phyloP scores from a whole-genome alignment of 176 grass and related monocot genomes.

The Eleusine indica region DNA sequence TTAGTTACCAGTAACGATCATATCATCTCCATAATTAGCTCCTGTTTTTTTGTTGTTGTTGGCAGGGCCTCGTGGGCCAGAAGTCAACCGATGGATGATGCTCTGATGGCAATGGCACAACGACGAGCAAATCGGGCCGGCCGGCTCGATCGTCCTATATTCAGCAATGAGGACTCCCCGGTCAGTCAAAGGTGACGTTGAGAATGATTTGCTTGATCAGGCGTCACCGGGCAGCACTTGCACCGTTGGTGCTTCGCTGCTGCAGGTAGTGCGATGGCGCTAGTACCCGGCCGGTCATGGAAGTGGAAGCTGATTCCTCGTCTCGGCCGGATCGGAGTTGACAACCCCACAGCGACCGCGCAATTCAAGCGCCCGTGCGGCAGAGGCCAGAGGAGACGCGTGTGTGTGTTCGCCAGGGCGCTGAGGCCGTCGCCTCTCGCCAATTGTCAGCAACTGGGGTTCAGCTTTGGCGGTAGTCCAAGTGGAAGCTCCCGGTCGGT shows the following conservation, averaged over 20 bases:
- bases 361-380: too few relatives aligned
- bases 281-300: too few relatives aligned
- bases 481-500: neutral
- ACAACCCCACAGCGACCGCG: too few relatives aligned
- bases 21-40: neutral
- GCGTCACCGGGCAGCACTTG: neutral
- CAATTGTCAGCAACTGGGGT: neutral
- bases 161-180: neutral
- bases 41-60: neutral
- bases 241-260: neutral
- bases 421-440: too few relatives aligned
- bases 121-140: neutral
- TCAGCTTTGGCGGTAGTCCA: neutral
- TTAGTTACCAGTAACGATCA: neutral
- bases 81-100: neutral
- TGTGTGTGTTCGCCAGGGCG: too few relatives aligned
- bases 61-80: neutral
- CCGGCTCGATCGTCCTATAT: neutral
- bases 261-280: too few relatives aligned
- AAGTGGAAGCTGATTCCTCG: too few relatives aligned
- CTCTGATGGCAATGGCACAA: neutral
- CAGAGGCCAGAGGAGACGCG: too few relatives aligned
- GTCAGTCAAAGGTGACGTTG: neutral
- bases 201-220: neutral
- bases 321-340: too few relatives aligned